Percentiles rank a stretch among this genome's conserved stretches.
Conservation (phyloP, 2,329 filamentous ascomycete species). For the Cladophialophora bantiana region DNA sequence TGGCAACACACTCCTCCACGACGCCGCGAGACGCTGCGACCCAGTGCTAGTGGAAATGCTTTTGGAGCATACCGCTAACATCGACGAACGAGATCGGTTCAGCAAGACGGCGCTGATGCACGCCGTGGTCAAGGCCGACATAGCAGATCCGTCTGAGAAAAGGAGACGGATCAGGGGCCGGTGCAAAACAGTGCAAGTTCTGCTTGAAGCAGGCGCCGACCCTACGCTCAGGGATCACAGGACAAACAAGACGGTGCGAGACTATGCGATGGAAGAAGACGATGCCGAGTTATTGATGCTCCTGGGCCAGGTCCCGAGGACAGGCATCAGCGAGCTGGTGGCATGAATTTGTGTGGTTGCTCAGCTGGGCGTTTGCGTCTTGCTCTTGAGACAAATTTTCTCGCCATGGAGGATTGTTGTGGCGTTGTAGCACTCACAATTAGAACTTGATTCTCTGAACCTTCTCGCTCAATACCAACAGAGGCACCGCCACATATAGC, state of each 20-base stretch:
- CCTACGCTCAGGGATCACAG: constrained; percentile 24
- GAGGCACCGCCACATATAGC: neutral
- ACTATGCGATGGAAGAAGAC: constrained; percentile 23
- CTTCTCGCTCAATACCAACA: neutral
- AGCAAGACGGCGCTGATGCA: constrained; percentile 39
- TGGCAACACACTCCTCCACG: constrained; percentile 37
- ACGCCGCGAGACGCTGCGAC: constrained; percentile 36
- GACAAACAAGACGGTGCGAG: constrained; percentile 19
- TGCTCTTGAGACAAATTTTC: neutral
- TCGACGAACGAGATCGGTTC: constrained; percentile 34
- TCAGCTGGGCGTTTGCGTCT: neutral
- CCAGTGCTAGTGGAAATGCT: constrained; percentile 33
- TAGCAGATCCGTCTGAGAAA: constrained; percentile 16
- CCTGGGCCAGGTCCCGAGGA: constrained; percentile 19
- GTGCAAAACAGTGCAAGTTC: constrained; percentile 23
- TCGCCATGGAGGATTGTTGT: neutral
- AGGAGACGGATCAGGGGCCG: constrained; percentile 14
- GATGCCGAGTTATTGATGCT: constrained; percentile 26
- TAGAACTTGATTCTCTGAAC: neutral
- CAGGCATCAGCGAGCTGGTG: constrained; percentile 27
- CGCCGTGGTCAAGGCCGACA: constrained; percentile 33
- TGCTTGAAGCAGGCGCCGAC: constrained; percentile 33
- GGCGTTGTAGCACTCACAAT: neutral
- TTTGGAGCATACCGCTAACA: constrained; percentile 23
- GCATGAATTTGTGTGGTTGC: constrained; percentile 18